These are phyloP conservation scores for Solanum appendiculatum DNA, from an alignment of 257 asterid species.

Conservation along the genomic window DNA sequence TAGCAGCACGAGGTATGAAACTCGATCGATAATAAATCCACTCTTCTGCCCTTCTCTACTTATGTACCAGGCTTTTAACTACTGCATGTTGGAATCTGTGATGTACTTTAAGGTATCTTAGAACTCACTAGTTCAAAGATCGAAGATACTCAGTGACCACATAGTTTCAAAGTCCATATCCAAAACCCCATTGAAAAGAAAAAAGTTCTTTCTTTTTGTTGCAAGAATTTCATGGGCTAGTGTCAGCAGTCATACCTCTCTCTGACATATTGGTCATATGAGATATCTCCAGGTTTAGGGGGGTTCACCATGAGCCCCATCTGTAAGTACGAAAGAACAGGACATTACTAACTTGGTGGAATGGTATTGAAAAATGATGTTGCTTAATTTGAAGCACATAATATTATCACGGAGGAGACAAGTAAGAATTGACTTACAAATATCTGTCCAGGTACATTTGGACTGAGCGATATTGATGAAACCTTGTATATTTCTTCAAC, in stretches of 20 bases:
- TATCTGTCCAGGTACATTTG: slow-evolving; percentile 96
- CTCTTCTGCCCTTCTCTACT: neutral
- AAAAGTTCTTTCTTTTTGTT: neutral
- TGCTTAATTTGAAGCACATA: neutral
- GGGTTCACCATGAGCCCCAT: slow-evolving; percentile 94
- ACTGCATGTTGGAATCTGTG: no score
- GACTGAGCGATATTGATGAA: slow-evolving; percentile 89
- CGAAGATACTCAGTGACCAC: neutral
- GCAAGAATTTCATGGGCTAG: neutral
- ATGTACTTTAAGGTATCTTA: neutral
- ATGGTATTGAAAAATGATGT: neutral
- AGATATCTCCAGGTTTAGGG: slow-evolving; percentile 90
- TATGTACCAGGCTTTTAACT: neutral
- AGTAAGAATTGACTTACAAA: slow-evolving; percentile 46
- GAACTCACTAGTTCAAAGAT: neutral
- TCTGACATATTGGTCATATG: slow-evolving; percentile 60
- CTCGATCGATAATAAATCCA: neutral
- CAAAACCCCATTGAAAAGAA: neutral
- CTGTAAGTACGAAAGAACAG: slow-evolving; percentile 31
- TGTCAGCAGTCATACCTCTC: slow-evolving; percentile 54
- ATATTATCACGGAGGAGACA: neutral
- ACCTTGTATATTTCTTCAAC: slow-evolving; percentile 99
- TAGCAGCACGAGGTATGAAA: neutral
- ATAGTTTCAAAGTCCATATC: neutral
- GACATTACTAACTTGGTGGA: neutral